phyloP scores from a whole-genome alignment of 1,284 basidiomycete species.

The Irpex rosettiformis region DNA sequence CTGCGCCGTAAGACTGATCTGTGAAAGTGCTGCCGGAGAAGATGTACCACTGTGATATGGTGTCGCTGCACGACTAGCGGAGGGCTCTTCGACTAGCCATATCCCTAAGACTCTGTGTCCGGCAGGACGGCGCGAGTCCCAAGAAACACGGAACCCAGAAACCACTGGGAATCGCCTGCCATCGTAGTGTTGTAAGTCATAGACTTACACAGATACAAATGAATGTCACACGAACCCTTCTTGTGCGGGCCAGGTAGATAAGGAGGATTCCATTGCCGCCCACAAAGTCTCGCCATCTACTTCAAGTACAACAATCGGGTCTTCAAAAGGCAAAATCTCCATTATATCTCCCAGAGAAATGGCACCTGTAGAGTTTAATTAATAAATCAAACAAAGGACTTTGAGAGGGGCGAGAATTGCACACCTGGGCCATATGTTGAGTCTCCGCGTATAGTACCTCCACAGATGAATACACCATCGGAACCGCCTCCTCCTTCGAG shows the following conservation, averaged over 20 bases:
- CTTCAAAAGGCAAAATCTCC: conserved; percentile 89
- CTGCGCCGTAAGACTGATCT: conserved; percentile 20
- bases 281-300: conserved; percentile 81
- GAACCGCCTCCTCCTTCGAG: conserved; percentile 60
- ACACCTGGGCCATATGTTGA: conserved; percentile 79
- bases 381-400: conserved; percentile 4
- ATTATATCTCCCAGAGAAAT: conserved; percentile 82
- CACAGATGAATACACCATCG: conserved; percentile 80
- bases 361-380: conserved; percentile 41
- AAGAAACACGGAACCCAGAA: conserved; percentile 82
- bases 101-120: conserved; percentile 68
- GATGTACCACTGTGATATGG: conserved; percentile 31
- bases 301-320: conserved; percentile 81
- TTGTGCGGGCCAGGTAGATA: conserved; percentile 84
- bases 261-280: conserved; percentile 75
- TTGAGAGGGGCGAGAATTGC: background rate
- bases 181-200: no score
- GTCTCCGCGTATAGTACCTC: conserved; percentile 87
- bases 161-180: conserved; percentile 84
- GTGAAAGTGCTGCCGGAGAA: conserved; percentile 27
- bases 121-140: conserved; percentile 77
- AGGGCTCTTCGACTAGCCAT: conserved; percentile 55
- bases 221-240: conserved; percentile 85
- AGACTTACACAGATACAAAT: no score
- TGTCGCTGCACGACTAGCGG: conserved; percentile 35